Percentiles rank a stretch among this genome's conserved stretches.
Conservation (phyloP, 768 basidiomycete species). For the Cystobasidium tubakii region DNA sequence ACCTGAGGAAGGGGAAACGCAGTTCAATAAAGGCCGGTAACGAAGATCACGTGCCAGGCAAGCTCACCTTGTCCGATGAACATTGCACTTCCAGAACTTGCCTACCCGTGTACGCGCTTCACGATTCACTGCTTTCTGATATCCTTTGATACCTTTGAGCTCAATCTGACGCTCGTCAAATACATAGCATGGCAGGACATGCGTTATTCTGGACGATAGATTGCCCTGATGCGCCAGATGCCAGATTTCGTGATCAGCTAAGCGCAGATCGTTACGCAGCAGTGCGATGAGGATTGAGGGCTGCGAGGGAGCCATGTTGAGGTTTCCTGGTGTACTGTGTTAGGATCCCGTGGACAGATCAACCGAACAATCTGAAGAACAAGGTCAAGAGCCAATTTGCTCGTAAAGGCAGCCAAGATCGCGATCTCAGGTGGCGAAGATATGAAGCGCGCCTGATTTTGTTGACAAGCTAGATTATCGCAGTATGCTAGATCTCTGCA, state of each 20-base stretch:
- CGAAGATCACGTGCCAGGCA: not conserved
- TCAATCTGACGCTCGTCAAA: slow-evolving; percentile 52
- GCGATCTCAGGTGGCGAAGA: too few relatives aligned
- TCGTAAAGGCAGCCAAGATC: too few relatives aligned
- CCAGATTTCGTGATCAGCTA: slow-evolving; percentile 45
- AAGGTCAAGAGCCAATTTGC: too few relatives aligned
- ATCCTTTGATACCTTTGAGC: slow-evolving; percentile 48
- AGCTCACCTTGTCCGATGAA: slow-evolving; percentile 38
- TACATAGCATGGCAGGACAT: slow-evolving; percentile 52
- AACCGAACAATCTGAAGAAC: too few relatives aligned
- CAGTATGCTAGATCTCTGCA: too few relatives aligned
- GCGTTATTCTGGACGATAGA: slow-evolving; percentile 46
- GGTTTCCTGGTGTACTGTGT: too few relatives aligned
- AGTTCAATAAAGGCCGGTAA: not conserved
- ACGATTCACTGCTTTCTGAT: slow-evolving; percentile 39
- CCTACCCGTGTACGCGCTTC: slow-evolving; percentile 45
- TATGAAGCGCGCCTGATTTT: too few relatives aligned
- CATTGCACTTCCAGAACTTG: slow-evolving; percentile 43
- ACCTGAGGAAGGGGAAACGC: slow-evolving; percentile 11
- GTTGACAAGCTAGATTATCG: too few relatives aligned
- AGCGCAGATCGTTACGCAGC: slow-evolving; percentile 36
- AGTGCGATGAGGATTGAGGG: slow-evolving; percentile 31
- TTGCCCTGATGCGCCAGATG: slow-evolving; percentile 41
- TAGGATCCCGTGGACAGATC: too few relatives aligned
- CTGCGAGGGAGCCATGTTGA: slow-evolving; percentile 18